Base-by-base conservation (phyloP, 805 yeast species). In the Cyberlindnera mycetangii region DNA sequence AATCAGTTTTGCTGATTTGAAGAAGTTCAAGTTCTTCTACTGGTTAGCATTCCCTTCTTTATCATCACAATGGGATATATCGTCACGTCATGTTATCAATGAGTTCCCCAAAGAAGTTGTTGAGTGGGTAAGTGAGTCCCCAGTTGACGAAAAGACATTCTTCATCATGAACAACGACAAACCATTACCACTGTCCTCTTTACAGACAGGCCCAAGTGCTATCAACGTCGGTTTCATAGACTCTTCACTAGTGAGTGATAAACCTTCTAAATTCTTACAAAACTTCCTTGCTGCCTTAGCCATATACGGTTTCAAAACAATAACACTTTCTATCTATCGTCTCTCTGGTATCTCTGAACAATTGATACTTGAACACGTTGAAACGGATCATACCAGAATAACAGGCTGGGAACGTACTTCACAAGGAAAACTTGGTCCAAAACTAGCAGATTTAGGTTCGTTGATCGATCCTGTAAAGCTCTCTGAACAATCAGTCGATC, bases 371-470 rank as follows among this genome's bases (percentile, higher is more conserved):
- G 19, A 32, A 10, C 37, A 52, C 11, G 4, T 42, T 12, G 52
- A 50, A 3, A 30, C 44, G 1, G 56, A 54, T 4, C 36, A 45
- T 1, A 37, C 49, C 0, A 78, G 73, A 42, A 69, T 79, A 0
- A 72, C 83, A 3, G 99, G 99, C 0, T 93, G 99, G 99, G 98
- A 92, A 57, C 75, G 93, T 49, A 87, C 89, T 21, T 65, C 73
- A 7, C 75, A 72, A 33, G 89, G 87, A 1, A 83, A 82, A 54
- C 68, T 90, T 12, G 83, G 84, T 0, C 97, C 98, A 1, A 88
- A 89, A 57, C 53, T 83, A 17, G 89, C 95, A 0, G 93, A 95
- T 61, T 64, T 93, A 43, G 89, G 93, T 1, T 67, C 89, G 0
- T 68, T 93, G 35, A 79, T 92, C 30, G 82, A 92, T 60, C 99